Evolutionary conservation across 2,329 filamentous ascomycete species (phyloP).

Genomic region (Venturia asperata): DNA sequence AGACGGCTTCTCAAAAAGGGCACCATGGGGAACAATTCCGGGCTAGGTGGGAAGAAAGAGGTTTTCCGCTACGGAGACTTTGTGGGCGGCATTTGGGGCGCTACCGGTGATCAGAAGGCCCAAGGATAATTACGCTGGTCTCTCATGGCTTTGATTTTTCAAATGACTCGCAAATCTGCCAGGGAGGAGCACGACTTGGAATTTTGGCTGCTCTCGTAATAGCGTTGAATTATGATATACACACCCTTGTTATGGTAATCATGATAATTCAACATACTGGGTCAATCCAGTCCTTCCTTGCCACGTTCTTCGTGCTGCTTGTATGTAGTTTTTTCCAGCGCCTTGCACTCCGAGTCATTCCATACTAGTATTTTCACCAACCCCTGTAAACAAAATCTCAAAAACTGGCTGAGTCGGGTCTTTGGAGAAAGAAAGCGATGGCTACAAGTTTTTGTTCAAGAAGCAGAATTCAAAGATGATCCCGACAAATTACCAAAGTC

Average conservation of each 20-base stretch:
- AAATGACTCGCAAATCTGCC: neutral
- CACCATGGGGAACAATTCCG: constrained; percentile 28
- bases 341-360: no score
- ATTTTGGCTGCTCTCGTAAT: neutral
- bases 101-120: neutral
- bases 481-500: no score
- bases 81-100: constrained; percentile 47
- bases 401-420: no score
- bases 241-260: neutral
- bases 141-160: neutral
- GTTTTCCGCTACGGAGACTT: constrained; percentile 95
- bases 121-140: neutral
- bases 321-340: no score
- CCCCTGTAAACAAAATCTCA: no score
- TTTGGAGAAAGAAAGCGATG: no score
- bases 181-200: neutral
- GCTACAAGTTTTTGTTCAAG: no score
- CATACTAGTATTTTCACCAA: no score
- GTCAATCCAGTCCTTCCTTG: no score
- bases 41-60: constrained; percentile 43
- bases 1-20: constrained; percentile 71
- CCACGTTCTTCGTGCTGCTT: no score
- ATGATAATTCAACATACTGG: neutral
- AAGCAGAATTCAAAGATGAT: no score
- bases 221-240: neutral